Evolutionary conservation across 2,329 filamentous ascomycete species (phyloP).

Genomic region (Sarocladium strictum): DNA sequence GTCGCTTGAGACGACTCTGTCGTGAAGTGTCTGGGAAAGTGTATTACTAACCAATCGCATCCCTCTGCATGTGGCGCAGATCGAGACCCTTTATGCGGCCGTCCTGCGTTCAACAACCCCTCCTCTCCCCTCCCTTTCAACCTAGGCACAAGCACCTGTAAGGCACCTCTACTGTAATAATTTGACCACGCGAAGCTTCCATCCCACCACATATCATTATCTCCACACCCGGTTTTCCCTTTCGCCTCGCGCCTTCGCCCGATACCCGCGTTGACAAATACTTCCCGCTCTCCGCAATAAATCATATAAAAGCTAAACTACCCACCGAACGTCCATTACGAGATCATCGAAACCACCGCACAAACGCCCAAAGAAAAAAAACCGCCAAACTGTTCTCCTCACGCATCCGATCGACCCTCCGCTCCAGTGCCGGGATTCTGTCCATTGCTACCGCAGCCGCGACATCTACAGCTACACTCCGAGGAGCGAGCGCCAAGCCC

Average conservation of each 20-base stretch:
- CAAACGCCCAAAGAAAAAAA: conserved; percentile 8
- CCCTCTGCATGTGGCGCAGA: too few species aligned
- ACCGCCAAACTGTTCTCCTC: conserved; percentile 89
- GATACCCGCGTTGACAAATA: conserved; percentile 7
- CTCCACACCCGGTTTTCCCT: conserved; percentile 3
- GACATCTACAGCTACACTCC: conserved; percentile 56
- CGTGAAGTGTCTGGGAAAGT: too few species aligned
- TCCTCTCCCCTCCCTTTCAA: too few species aligned
- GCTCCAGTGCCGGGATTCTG: conserved; percentile 68
- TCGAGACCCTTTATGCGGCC: too few species aligned
- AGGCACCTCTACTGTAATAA: too few species aligned
- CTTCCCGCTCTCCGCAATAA: neutral
- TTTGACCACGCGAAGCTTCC: conserved; percentile 1
- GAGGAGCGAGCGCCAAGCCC: conserved; percentile 36
- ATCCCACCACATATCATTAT: neutral
- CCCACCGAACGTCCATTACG: neutral
- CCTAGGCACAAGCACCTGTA: neutral
- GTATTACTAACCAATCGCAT: too few species aligned
- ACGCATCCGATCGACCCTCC: conserved; percentile 67
- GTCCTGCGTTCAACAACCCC: too few species aligned
- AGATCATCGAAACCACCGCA: neutral
- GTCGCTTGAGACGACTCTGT: too few species aligned
- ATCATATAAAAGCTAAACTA: neutral
- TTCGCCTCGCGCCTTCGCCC: conserved; percentile 1
- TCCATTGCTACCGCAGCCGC: conserved; percentile 64